A percentile compares a stretch with the other conserved stretches of the same genome.
Conservation (phyloP, 2,329 filamentous ascomycete species). For the Aspergillus niger region DNA sequence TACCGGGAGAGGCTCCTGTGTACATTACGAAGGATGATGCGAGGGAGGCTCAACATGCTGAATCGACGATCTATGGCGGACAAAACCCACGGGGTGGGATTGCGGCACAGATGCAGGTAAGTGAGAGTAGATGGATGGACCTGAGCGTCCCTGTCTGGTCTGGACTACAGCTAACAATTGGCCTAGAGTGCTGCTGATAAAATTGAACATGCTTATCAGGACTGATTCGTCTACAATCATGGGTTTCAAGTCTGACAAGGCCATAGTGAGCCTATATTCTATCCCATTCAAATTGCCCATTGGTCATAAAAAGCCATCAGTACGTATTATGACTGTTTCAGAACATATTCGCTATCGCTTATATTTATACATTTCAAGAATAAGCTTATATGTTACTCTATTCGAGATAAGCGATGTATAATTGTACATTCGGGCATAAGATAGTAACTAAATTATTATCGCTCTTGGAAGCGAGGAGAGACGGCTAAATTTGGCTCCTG, state of each 20-base stretch:
- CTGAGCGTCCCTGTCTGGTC: neutral
- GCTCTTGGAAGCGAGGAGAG: too few relatives aligned
- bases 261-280: too few relatives aligned
- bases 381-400: too few relatives aligned
- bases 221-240: neutral
- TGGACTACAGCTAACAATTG: slow-evolving; percentile 11
- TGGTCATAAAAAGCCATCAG: too few relatives aligned
- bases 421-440: too few relatives aligned
- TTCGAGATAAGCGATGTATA: too few relatives aligned
- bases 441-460: too few relatives aligned
- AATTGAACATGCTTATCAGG: slow-evolving; percentile 24
- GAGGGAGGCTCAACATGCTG: slow-evolving; percentile 31
- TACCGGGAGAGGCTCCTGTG: slow-evolving; percentile 22
- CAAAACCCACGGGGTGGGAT: slow-evolving; percentile 34
- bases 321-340: too few relatives aligned
- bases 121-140: slow-evolving; percentile 10
- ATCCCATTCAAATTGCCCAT: too few relatives aligned
- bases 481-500: too few relatives aligned
- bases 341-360: too few relatives aligned
- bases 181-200: slow-evolving; percentile 39
- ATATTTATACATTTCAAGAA: too few relatives aligned
- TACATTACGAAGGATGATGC: slow-evolving; percentile 39
- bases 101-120: slow-evolving; percentile 39
- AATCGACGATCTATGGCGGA: slow-evolving; percentile 29
- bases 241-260: neutral